A percentile compares a stretch with the other conserved stretches of the same genome.
These are phyloP conservation scores for Scutellaria barbata DNA, from an alignment of 257 asterid species.

Conservation along the genomic window DNA sequence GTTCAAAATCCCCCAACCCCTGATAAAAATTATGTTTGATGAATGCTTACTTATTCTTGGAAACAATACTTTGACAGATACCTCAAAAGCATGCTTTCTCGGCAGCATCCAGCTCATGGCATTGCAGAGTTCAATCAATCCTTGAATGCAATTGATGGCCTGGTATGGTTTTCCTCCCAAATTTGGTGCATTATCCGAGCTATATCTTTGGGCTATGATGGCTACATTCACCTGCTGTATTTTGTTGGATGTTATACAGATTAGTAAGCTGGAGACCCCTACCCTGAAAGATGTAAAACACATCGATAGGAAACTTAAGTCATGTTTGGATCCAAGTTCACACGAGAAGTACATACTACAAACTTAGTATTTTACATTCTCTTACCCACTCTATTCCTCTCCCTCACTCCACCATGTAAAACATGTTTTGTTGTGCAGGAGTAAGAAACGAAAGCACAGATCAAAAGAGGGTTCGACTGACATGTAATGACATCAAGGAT, in stretches of 20 bases:
- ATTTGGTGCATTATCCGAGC: background rate
- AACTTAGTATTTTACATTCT: conserved; percentile 23
- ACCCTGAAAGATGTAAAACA: conserved; percentile 87
- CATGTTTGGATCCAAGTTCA: conserved; percentile 87
- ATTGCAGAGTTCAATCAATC: conserved; percentile 55
- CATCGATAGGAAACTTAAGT: conserved; percentile 93
- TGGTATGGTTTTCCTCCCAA: conserved; percentile 49
- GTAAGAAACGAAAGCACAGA: conserved; percentile 92
- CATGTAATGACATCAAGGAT: conserved; percentile 30
- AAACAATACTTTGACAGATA: conserved; percentile 58
- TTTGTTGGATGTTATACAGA: conserved; percentile 48
- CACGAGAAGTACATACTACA: conserved; percentile 78
- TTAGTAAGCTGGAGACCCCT: conserved; percentile 80
- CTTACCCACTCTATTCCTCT: background rate
- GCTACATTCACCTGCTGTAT: conserved; percentile 17
- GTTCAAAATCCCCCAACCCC: conserved; percentile 43
- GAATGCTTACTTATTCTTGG: conserved; percentile 28
- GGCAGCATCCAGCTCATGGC: conserved; percentile 61
- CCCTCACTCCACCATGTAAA: background rate
- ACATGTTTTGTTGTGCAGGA: conserved; percentile 60
- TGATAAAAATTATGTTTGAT: conserved; percentile 16
- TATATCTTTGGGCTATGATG: background rate
- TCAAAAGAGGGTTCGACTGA: conserved; percentile 69
- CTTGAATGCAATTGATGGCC: conserved; percentile 59
- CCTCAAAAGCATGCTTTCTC: conserved; percentile 60